These are phyloP conservation scores for Chernovozyma sophiae-reginae DNA, from an alignment of 1,139 yeast genomes.

Conservation along the genomic window DNA sequence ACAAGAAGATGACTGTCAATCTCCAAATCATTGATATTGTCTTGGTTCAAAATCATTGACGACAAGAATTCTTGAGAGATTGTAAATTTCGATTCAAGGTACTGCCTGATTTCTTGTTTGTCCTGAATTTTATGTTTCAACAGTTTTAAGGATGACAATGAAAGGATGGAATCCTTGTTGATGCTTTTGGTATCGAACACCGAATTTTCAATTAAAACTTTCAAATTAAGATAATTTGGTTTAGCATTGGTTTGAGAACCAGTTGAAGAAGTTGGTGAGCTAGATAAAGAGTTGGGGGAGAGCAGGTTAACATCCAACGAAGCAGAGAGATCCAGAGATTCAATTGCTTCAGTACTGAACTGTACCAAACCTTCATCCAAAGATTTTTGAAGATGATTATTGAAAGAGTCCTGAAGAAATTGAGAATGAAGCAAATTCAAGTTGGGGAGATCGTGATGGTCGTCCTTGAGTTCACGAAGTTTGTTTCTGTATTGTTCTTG, in stretches of 20 bases:
- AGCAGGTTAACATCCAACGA: neutral
- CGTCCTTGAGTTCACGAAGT: slow-evolving; percentile 20
- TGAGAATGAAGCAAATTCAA: slow-evolving; percentile 19
- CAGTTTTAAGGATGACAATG: slow-evolving; percentile 25
- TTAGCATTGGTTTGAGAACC: slow-evolving; percentile 7
- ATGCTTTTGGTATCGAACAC: slow-evolving; percentile 40
- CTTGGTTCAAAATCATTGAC: slow-evolving; percentile 19
- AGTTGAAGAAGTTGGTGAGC: neutral
- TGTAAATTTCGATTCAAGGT: slow-evolving; percentile 28
- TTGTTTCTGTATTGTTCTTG: slow-evolving; percentile 38
- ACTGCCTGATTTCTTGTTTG: slow-evolving; percentile 29
- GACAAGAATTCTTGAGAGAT: slow-evolving; percentile 35
- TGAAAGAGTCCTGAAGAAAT: slow-evolving; percentile 31
- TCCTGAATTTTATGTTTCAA: slow-evolving; percentile 29
- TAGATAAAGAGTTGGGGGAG: neutral
- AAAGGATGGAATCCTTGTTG: slow-evolving; percentile 31
- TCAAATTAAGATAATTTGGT: slow-evolving; percentile 36
- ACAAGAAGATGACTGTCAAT: slow-evolving; percentile 26
- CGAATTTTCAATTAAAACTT: slow-evolving; percentile 42
- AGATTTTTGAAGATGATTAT: slow-evolving; percentile 32
- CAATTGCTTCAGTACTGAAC: slow-evolving; percentile 12
- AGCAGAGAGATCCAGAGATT: slow-evolving; percentile 5
- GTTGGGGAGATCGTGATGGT: slow-evolving; percentile 13
- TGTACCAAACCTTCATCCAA: slow-evolving; percentile 29
- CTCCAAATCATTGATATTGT: slow-evolving; percentile 14